Evolutionary conservation across 2,329 filamentous ascomycete genomes (phyloP).

Genomic region (Cladosporium sp.): DNA sequence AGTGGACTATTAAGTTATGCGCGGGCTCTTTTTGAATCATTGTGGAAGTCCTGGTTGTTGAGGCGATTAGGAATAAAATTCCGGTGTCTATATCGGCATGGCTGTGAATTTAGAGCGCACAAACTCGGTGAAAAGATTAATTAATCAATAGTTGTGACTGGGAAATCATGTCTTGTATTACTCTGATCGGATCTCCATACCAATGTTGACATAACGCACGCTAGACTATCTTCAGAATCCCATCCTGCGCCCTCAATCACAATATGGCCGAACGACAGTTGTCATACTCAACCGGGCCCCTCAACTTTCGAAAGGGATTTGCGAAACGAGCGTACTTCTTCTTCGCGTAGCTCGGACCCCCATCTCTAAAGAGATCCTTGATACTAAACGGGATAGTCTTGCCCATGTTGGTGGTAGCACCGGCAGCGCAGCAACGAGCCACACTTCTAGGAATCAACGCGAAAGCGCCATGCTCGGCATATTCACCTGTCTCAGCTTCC

Average conservation of each 20-base stretch:
- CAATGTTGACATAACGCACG: no score
- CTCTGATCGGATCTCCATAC: neutral
- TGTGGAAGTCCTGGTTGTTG: no score
- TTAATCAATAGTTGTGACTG: neutral
- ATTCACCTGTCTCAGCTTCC: no score
- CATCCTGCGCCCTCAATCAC: neutral
- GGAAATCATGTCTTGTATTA: neutral
- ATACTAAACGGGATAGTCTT: neutral
- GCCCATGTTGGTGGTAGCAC: neutral
- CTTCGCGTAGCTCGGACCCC: neutral
- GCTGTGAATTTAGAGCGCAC: no score
- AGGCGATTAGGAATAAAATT: no score
- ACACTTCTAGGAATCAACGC: neutral
- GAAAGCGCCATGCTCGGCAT: neutral
- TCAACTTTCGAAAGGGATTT: neutral
- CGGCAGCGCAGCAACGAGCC: neutral
- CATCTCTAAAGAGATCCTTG: neutral
- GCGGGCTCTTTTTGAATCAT: no score
- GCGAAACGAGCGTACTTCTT: neutral
- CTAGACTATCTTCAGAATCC: neutral
- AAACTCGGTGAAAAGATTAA: no score
- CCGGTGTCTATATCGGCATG: no score
- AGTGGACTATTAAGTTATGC: no score
- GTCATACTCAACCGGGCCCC: neutral
- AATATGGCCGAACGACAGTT: neutral